phyloP scores from a whole-genome alignment of 2,329 filamentous ascomycete genomes.

The Aspergillus sp. region DNA sequence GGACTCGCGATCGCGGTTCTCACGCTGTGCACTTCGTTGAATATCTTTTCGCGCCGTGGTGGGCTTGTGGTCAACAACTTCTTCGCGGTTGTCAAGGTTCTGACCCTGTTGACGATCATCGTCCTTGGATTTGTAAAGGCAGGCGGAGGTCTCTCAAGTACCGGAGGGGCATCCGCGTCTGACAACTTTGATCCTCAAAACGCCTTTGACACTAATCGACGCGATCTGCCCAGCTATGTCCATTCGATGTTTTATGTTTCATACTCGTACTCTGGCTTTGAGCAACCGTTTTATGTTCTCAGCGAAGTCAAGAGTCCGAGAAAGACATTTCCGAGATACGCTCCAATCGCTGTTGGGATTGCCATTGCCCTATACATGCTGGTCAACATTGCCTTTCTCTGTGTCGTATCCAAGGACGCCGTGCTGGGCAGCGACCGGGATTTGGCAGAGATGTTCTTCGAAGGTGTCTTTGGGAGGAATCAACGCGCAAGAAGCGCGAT shows the following conservation, averaged over 20 bases:
- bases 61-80: not conserved
- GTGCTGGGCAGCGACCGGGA: not conserved
- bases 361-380: not conserved
- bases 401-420: not conserved
- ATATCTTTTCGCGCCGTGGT: constrained; percentile 1
- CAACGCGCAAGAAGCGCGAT: not conserved
- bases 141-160: not conserved
- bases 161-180: not conserved
- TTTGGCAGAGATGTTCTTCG: not conserved
- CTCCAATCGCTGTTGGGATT: not conserved
- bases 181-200: not conserved
- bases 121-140: constrained; percentile 1
- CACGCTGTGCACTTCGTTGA: not conserved
- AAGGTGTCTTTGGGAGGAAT: not conserved
- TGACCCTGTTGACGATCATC: not conserved
- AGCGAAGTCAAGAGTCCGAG: not conserved
- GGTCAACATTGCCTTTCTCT: not conserved
- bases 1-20: not conserved
- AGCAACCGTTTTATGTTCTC: constrained; percentile 2
- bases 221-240: not conserved
- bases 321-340: not conserved
- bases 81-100: not conserved
- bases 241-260: constrained; percentile 5
- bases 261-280: constrained; percentile 1
- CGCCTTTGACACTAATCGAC: not conserved